These are phyloP conservation scores for Rhododendron henanense DNA, from an alignment of 148 eudicot species.

Conservation along the genomic window DNA sequence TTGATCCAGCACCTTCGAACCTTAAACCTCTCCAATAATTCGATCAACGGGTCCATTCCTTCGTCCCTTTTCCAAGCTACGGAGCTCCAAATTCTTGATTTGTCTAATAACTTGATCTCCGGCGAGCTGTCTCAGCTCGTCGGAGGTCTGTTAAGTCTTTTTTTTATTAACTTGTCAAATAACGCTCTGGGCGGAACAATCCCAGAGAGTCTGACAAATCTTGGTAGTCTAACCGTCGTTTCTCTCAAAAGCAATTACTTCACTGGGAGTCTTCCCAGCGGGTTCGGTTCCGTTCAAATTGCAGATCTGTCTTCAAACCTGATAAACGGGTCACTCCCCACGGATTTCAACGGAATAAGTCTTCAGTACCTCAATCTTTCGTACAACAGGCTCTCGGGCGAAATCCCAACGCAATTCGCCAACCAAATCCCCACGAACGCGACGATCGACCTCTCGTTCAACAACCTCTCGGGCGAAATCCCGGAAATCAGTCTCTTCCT, in stretches of 20 bases:
- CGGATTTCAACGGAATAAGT: conserved; percentile 39
- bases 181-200: conserved; percentile 57
- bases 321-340: conserved; percentile 63
- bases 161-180: conserved; percentile 52
- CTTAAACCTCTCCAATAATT: conserved; percentile 68
- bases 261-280: conserved; percentile 49
- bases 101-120: conserved; percentile 61
- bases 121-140: conserved; percentile 55
- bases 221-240: conserved; percentile 42
- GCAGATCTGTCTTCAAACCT: conserved; percentile 71
- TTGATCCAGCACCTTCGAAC: conserved; percentile 42
- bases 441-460: conserved; percentile 65
- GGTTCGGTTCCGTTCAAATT: conserved; percentile 39
- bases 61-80: conserved; percentile 38
- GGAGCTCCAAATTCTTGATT: conserved; percentile 47
- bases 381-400: conserved; percentile 57
- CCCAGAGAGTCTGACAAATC: conserved; percentile 44
- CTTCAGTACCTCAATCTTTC: conserved; percentile 55
- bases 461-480: conserved; percentile 66
- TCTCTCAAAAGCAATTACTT: conserved; percentile 53
- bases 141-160: conserved; percentile 40
- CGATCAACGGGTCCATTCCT: conserved; percentile 71
- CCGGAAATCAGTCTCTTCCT: conserved; percentile 48
- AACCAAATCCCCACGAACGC: conserved; percentile 47
- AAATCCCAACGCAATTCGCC: conserved; percentile 58